Percentiles rank a stretch among this genome's conserved stretches.
Evolutionary conservation across 2,329 filamentous ascomycete species (phyloP).

Genomic region (Fusarium piperis): DNA sequence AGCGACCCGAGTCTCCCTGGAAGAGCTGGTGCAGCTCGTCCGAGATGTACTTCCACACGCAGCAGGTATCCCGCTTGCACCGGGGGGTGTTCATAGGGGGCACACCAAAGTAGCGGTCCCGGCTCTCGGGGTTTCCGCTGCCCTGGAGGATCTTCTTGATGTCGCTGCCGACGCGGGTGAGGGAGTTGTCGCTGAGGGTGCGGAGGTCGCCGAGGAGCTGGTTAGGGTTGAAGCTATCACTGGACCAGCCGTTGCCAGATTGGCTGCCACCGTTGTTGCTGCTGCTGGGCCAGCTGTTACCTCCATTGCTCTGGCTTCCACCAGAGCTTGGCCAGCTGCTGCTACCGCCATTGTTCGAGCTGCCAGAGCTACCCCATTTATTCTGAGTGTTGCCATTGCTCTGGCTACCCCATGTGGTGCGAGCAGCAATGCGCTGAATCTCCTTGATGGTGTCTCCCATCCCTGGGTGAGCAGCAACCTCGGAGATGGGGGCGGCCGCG

Average conservation of each 20-base stretch:
- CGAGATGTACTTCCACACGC: conserved; percentile 56
- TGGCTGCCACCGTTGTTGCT: background rate
- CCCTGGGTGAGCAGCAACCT: conserved; percentile 30
- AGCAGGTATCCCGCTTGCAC: conserved; percentile 54
- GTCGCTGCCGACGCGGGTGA: conserved; percentile 47
- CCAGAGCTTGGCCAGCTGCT: too few species aligned
- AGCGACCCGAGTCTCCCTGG: conserved; percentile 50
- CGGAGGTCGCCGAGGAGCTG: conserved; percentile 53
- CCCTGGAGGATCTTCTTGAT: conserved; percentile 52
- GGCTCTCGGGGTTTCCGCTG: conserved; percentile 40
- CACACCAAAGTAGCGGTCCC: conserved; percentile 37
- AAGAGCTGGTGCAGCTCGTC: conserved; percentile 51
- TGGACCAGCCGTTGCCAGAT: conserved; percentile 12
- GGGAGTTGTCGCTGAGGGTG: conserved; percentile 41
- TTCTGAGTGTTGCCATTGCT: background rate
- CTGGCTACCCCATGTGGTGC: conserved; percentile 14
- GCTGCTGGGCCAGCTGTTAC: background rate
- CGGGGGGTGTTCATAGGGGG: conserved; percentile 35
- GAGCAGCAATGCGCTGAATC: conserved; percentile 30
- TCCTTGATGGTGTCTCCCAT: conserved; percentile 38
- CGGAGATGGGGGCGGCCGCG: conserved; percentile 29
- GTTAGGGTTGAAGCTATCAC: conserved; percentile 27
- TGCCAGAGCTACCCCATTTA: background rate
- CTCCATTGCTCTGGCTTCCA: background rate
- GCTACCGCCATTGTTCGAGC: background rate